These are phyloP conservation scores for Gossypium rotundifolium DNA, from an alignment of 345 rosid species.

Conservation along the genomic window DNA sequence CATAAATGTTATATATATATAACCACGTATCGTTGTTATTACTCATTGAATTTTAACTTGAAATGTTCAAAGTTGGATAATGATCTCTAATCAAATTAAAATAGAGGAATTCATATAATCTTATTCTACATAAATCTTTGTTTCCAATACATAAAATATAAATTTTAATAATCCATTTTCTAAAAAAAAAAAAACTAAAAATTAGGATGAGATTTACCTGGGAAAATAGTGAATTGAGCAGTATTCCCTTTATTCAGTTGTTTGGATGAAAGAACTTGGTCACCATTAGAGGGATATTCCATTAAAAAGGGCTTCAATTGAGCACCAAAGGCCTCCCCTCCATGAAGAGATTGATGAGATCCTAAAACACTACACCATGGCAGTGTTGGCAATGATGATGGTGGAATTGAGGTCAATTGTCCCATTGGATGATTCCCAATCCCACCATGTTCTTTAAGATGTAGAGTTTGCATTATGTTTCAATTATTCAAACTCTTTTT, in stretches of 20 bases:
- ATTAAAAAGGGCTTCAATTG: conserved; percentile 38
- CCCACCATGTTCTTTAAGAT: conserved; percentile 63
- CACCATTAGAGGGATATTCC: conserved; percentile 27
- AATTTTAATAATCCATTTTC: background rate
- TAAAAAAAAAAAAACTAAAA: background rate
- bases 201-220: conserved; percentile 39
- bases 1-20: background rate
- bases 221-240: conserved; percentile 51
- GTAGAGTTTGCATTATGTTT: conserved; percentile 48
- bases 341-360: conserved; percentile 48
- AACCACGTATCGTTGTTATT: too few relatives aligned
- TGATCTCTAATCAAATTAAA: background rate
- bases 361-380: conserved; percentile 56
- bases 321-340: conserved; percentile 29
- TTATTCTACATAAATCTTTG: too few relatives aligned
- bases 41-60: too few relatives aligned
- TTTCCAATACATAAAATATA: too few relatives aligned
- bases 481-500: conserved; percentile 14
- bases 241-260: conserved; percentile 37
- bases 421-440: conserved; percentile 33
- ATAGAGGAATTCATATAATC: too few relatives aligned
- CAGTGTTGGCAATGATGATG: conserved; percentile 30
- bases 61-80: too few relatives aligned
- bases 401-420: conserved; percentile 29
- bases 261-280: conserved; percentile 26